Base-by-base conservation (phyloP, 441 rosid genomes). In the Rhodomyrtus psidioides region DNA sequence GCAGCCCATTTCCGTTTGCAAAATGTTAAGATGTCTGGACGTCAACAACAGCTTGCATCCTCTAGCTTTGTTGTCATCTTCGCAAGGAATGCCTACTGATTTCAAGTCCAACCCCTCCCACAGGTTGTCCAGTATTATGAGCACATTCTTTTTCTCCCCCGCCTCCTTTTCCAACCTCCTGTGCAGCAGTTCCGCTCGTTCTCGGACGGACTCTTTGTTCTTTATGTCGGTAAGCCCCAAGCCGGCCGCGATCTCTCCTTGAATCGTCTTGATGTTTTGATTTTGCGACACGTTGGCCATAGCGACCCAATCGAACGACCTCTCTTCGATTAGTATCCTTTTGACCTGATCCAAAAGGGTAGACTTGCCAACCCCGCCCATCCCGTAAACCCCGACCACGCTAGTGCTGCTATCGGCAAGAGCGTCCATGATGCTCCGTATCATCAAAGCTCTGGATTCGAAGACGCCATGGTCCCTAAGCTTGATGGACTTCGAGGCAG, bases 201-300 rank as follows among this genome's bases (percentile, higher is more conserved):
- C 12, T 12, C 12, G 0, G 6, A 24, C 0, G 0, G 5, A 0
- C 27, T 56, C 27, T 56, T 56, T 2, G 0, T 24, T 0, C 59
- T 24, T 9, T 0, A 56, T 23, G 1, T 24, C n/a, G 4, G 1
- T 42, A 5, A 42, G 44, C 6, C 6, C 6, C 44, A 42, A 42
- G 44, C 44, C 4, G 44, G 44, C 44, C 0, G 74, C 74, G 28
- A 60, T 28, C 12, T 60, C 21, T 28, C 5, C 21, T 60, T 60
- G 74, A 60, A 60, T 60, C 21, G 0, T 0, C 10, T 28, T 15
- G 74, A 28, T 28, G 23, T 60, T 3, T 4, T 4, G 70, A 60
- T 15, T 16, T 60, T 60, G 0, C 1, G 39, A 60, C 39, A 60
- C 70, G 39, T 27, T 1, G 3, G 70, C 70, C 6, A 27, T 16